Evolutionary conservation across 805 yeast genomes (phyloP).

Genomic region (Metschnikowia amazonensis): DNA sequence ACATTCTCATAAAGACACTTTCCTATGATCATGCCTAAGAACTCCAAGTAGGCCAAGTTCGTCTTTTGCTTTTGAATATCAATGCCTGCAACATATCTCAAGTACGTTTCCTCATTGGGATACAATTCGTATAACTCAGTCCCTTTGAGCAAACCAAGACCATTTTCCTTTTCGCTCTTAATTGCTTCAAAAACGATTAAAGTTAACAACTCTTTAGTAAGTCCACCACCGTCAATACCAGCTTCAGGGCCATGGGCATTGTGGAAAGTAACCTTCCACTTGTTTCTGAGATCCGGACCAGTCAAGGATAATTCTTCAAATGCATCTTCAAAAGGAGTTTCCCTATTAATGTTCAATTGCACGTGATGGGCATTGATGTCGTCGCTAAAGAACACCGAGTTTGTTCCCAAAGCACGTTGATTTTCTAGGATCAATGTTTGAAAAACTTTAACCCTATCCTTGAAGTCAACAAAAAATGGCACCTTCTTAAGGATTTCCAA

Average conservation of each 20-base stretch:
- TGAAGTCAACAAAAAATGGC: constrained; percentile 81
- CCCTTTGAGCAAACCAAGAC: constrained; percentile 36
- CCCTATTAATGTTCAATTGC: constrained; percentile 62
- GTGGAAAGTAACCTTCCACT: constrained; percentile 60
- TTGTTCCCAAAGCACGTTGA: constrained; percentile 24
- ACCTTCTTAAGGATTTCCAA: constrained; percentile 54
- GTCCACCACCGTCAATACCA: constrained; percentile 96
- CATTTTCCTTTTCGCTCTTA: constrained; percentile 24
- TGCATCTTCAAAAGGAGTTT: constrained; percentile 71
- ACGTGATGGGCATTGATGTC: constrained; percentile 20
- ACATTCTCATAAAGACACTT: constrained; percentile 84
- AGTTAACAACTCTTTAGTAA: constrained; percentile 86
- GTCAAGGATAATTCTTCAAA: constrained; percentile 49
- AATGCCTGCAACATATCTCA: constrained; percentile 29
- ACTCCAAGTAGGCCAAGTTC: constrained; percentile 41
- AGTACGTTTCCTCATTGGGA: constrained; percentile 61
- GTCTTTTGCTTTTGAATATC: constrained; percentile 27
- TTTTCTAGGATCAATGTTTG: constrained; percentile 60
- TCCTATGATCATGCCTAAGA: constrained; percentile 81
- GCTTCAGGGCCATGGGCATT: constrained; percentile 76
- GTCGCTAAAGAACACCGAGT: constrained; percentile 17
- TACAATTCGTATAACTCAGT: constrained; percentile 58
- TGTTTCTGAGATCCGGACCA: constrained; percentile 56
- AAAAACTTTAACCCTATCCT: constrained; percentile 68
- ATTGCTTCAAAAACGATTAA: constrained; percentile 69